Base-by-base conservation (phyloP, 2,329 filamentous ascomycete species). In the Fusarium newnesense region DNA sequence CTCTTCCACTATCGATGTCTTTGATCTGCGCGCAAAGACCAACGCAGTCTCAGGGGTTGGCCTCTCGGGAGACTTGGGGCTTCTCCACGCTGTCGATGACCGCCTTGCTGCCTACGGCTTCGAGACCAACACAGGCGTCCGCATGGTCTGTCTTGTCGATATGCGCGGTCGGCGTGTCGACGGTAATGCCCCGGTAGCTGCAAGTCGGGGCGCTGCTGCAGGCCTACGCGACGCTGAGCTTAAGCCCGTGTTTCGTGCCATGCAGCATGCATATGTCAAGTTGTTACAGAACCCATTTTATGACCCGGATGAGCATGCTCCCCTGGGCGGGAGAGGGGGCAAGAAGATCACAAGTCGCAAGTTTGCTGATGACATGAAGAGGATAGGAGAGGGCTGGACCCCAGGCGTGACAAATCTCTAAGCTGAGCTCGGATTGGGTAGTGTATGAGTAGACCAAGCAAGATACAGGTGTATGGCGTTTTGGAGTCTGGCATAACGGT, bases 231-330 rank as follows among this genome's bases (percentile, higher is more conserved):
- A 97, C 79, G 91, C 92, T n/a, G 96, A 98, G 83, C 85, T 98
- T 78, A 95, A 95, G 81, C 91, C 93, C 39, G 95, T 96, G 32
- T 99, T 99, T 80, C 90, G 92, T 80, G 95, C 95, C 34, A 90
- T 99, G 83, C 96, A 98, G 84, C 92, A 89, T n/a, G 95, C 96
- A 36, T 99, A 98, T 78, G 93, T 98, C 65, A 87, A 90, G 70
- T 85, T 99, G 58, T 84, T 98, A 74, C 93, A 97, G 83, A 98
- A 99, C 79, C 96, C 96, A 0, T 99, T 99, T 83, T 98, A 95
- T 82, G 91, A 93, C 52, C 96, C 96, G 15, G 95, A 98, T 79
- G 93, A 96, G 77, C 91, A 95, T 81, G 88, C 88, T 71, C 93
- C 92, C 54, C 80, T 85, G 7, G 81, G 81, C 2, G 88, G 87